Conservation (phyloP, 352 stramenopile genomes). For the Globisporangium cylindrosporum region DNA sequence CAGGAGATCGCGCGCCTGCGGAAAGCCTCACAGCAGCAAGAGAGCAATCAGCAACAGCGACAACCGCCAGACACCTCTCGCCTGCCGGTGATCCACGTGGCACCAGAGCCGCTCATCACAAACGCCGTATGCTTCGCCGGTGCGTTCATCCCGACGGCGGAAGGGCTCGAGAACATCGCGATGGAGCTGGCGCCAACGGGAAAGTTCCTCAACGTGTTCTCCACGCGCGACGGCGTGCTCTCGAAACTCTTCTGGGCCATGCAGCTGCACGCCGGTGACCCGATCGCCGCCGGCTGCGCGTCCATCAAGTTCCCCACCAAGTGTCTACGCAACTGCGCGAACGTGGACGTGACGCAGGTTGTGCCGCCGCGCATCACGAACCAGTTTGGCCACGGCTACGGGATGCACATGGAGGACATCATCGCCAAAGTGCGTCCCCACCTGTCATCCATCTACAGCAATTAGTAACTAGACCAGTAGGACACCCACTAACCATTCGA, state of each 20-base stretch:
- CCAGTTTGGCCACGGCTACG: conserved; percentile 82
- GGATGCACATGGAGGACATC: conserved; percentile 63
- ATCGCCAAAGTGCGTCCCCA: conserved; percentile 44
- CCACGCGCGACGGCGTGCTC: conserved; percentile 64
- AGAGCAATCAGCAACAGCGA: neutral
- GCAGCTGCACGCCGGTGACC: conserved; percentile 39
- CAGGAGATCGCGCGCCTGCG: conserved; percentile 61
- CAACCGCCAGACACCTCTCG: neutral
- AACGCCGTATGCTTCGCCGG: conserved; percentile 71
- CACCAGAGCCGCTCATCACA: conserved; percentile 28
- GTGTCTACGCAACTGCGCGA: conserved; percentile 25
- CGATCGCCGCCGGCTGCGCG: conserved; percentile 51
- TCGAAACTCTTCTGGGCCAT: conserved; percentile 74
- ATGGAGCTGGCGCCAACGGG: conserved; percentile 34
- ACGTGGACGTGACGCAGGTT: conserved; percentile 74
- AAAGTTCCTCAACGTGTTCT: conserved; percentile 82
- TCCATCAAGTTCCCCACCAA: conserved; percentile 16
- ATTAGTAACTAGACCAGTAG: too few relatives aligned
- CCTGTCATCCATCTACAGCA: conserved; percentile 21
- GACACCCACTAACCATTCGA: too few relatives aligned
- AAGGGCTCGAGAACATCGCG: conserved; percentile 36
- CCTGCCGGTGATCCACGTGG: neutral
- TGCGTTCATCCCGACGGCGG: conserved; percentile 48
- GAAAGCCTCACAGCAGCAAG: conserved; percentile 6
- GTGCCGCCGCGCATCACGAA: conserved; percentile 54